A percentile compares a stretch with the other conserved stretches of the same genome.
These are phyloP conservation scores for Cystofilobasidium macerans DNA, from an alignment of 768 basidiomycete genomes.

Conservation along the genomic window DNA sequence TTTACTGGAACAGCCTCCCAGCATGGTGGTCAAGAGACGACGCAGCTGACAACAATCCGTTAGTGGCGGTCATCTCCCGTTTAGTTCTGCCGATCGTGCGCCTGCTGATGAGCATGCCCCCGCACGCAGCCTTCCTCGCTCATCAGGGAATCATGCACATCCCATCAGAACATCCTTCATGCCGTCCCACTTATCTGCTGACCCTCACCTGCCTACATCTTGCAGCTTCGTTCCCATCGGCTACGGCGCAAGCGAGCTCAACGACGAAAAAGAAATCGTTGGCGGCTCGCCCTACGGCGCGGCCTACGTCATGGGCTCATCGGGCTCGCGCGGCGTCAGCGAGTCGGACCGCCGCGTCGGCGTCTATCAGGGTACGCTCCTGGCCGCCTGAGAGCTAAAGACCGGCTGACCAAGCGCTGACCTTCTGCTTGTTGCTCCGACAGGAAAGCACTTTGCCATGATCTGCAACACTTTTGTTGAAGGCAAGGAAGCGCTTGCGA, in stretches of 20 bases:
- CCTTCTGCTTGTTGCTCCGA: neutral
- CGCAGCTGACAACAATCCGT: conserved; percentile 1
- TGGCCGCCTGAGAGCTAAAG: neutral
- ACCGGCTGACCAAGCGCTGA: too few relatives aligned
- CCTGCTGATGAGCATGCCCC: neutral
- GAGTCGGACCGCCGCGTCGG: neutral
- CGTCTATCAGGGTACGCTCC: conserved; percentile 1
- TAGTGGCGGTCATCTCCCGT: neutral
- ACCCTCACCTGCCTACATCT: neutral
- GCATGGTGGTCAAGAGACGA: neutral
- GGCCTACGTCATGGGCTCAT: neutral
- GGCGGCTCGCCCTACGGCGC: conserved; percentile 11
- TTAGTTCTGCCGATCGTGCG: neutral
- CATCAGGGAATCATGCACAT: conserved; percentile 6
- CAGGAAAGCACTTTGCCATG: neutral
- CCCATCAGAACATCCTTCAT: neutral
- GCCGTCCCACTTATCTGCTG: neutral
- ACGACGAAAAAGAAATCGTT: neutral
- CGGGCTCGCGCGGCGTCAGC: neutral
- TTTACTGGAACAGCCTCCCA: neutral
- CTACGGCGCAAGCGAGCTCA: neutral
- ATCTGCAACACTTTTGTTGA: neutral
- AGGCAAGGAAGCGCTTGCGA: neutral
- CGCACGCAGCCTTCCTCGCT: conserved; percentile 5
- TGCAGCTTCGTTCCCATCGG: conserved; percentile 5